Evolutionary conservation across 176 grass and related monocot genomes (phyloP), one percentile per base, ranked within the genome.

Genomic region (Panicum miliaceum): DNA sequence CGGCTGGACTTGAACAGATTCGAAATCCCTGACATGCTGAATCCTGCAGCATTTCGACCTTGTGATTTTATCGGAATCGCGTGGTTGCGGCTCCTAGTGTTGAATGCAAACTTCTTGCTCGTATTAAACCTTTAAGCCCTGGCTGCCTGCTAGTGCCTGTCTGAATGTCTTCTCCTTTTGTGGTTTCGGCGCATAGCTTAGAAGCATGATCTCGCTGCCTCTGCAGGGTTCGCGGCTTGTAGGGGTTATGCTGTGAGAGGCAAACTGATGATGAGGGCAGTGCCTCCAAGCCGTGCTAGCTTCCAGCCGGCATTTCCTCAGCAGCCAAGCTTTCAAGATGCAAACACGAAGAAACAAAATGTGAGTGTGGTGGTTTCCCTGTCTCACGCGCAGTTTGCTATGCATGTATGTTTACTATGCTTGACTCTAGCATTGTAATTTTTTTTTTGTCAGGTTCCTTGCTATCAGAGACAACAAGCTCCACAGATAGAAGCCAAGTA

Each of bases 401-500:
- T 75, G 40, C 4, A 0, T 67, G 11, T 68, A 1, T 60, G 16
- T 2, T 56, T 26, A 23, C 6, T 4, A 37, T 86, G 34, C 84
- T 85, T 60, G 68, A 82, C 54, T 79, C 3, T 45, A 73, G 3
- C 56, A 32, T 70, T 6, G 16, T 70, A 76, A 10, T 76, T 84
- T 10, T 68, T 73, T 10, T 68, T 73, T 22, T n/a, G n/a, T n/a
- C 86, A 97, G 95, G 86, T 94, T 84, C 69, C 86, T 70, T 91
- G 75, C 68, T 93, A 87, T 73, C 86, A 93, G 52, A 94, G 86
- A 48, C 84, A 91, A 84, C 65, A 86, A 68, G 46, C 79, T 83
- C 75, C 60, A 35, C 76, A 84, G 47, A 70, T 97, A 16, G 82
- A 86, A 54, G 92, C 79, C 82, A 88, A 86, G 95, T 97, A 91